phyloP scores from a whole-genome alignment of 129 eudicot species.

The Erigeron canadensis region DNA sequence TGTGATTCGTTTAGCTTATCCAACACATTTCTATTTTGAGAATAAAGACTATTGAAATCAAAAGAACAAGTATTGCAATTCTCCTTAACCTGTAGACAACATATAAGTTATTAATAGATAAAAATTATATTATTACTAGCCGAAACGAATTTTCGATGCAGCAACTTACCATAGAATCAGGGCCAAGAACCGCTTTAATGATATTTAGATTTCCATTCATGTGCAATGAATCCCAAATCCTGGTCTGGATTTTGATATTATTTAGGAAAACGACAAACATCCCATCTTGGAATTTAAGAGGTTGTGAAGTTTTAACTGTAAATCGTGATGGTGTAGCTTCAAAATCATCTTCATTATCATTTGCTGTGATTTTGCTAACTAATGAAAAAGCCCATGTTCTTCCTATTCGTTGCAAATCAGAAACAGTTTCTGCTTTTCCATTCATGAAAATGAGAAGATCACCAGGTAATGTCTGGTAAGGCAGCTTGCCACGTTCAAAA shows the following conservation, averaged over 20 bases:
- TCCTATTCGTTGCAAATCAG: background rate
- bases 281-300: background rate
- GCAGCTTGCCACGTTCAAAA: background rate
- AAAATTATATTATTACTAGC: background rate
- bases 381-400: background rate
- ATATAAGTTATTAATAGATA: too few species aligned
- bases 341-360: background rate
- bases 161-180: background rate
- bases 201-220: background rate
- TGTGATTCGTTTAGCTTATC: background rate
- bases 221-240: background rate
- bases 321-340: background rate
- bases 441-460: background rate
- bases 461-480: background rate
- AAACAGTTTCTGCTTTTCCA: background rate
- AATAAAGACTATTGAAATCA: background rate
- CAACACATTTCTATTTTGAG: too few species aligned
- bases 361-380: background rate
- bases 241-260: background rate
- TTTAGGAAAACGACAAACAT: background rate
- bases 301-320: background rate
- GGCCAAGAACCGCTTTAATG: background rate
- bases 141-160: background rate
- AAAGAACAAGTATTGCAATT: background rate
- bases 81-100: background rate